Conservation (phyloP, 371 early-diverging fungal species). For the Mucor irregularis region DNA sequence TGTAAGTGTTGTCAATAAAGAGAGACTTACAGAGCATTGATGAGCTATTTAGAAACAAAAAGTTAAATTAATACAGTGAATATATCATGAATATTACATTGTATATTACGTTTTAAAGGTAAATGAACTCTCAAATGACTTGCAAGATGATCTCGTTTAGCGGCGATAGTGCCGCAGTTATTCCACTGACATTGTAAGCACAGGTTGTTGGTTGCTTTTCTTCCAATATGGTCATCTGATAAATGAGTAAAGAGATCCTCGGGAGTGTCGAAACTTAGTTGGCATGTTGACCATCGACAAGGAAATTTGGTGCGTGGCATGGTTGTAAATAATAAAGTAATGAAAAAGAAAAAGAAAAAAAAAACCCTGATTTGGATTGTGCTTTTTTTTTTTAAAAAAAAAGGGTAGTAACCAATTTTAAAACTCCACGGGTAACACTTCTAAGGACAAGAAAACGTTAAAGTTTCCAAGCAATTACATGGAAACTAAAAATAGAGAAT, state of each 20-base stretch:
- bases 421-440: background rate
- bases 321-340: background rate
- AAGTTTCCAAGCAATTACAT: too few relatives aligned
- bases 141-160: constrained; percentile 92
- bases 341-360: background rate
- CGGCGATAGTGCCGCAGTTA: constrained; percentile 67
- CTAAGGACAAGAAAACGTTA: background rate
- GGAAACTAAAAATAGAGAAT: background rate
- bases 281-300: constrained; percentile 58
- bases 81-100: constrained; percentile 11
- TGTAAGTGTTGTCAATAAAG: too few relatives aligned
- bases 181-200: constrained; percentile 89
- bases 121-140: constrained; percentile 90
- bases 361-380: too few relatives aligned
- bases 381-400: too few relatives aligned
- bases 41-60: constrained; percentile 17
- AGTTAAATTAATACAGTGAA: background rate
- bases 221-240: constrained; percentile 85
- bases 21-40: constrained; percentile 20
- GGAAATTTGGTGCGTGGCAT: constrained; percentile 9
- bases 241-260: constrained; percentile 83
- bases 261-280: constrained; percentile 61
- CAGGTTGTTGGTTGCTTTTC: constrained; percentile 87
- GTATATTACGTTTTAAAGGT: constrained; percentile 73
- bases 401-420: background rate